Conservation (phyloP, 2,329 filamentous ascomycete species). For the Scleromitrula shiraiana region DNA sequence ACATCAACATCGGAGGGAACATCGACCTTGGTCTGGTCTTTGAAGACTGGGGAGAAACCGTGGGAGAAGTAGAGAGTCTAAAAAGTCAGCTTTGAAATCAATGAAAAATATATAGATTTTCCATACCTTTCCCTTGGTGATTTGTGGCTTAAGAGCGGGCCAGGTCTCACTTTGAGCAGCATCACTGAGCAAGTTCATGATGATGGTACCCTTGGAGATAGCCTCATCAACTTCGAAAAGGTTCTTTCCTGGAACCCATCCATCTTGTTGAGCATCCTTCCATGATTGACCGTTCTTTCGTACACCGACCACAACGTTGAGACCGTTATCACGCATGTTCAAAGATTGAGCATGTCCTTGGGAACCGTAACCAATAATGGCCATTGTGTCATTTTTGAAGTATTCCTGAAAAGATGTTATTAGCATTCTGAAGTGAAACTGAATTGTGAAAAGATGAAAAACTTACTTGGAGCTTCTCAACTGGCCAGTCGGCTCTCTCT, state of each 20-base stretch:
- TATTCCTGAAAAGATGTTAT: conserved; percentile 58
- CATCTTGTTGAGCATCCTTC: conserved; percentile 95
- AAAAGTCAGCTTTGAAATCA: conserved; percentile 13
- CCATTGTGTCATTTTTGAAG: conserved; percentile 99
- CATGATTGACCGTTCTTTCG: conserved; percentile 97
- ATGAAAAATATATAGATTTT: background rate
- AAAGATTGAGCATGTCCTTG: conserved; percentile 99
- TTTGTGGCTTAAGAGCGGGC: conserved; percentile 94
- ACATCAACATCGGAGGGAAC: conserved; percentile 94
- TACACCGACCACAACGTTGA: conserved; percentile 98
- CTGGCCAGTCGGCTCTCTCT: conserved; percentile 98
- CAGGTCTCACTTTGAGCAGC: conserved; percentile 98
- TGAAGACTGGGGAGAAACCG: conserved; percentile 99
- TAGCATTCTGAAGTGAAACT: conserved; percentile 11
- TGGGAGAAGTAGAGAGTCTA: conserved; percentile 99
- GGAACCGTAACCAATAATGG: conserved; percentile 96
- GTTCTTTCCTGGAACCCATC: conserved; percentile 98
- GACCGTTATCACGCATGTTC: conserved; percentile 98
- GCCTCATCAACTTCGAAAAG: conserved; percentile 97
- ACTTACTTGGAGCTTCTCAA: conserved; percentile 90
- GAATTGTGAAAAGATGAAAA: conserved; percentile 10
- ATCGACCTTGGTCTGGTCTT: conserved; percentile 97
- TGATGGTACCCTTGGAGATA: conserved; percentile 82
- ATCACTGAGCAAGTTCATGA: conserved; percentile 99
- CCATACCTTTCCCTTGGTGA: conserved; percentile 94